Evolutionary conservation across 441 rosid species (phyloP), one percentile per base, ranked within the genome.

Genomic region (Erysimum cheiri): DNA sequence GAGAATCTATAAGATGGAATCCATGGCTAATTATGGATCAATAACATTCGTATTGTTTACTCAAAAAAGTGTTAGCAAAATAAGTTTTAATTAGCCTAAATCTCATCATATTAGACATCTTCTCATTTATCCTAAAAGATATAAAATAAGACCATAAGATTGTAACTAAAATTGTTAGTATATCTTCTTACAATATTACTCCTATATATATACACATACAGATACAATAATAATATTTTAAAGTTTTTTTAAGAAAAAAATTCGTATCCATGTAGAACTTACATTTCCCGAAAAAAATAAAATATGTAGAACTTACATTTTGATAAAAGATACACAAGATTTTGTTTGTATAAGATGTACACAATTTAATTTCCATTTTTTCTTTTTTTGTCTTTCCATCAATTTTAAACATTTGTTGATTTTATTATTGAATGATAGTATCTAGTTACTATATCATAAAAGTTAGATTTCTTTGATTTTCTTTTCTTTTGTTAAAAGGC

Each of bases 21-120:
- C 58, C 26, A 37, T 37, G 40, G 49, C 13, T 56, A 55, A 28
- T 46, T 43, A 71, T 32, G 33, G 43, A 50, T 70, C 22, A 60
- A 48, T 37, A 3, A 32, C 39, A 44, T 44, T 44, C 2, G n/a
- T 48, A 49, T 10, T 2, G 22, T 37, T 35, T 37, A 56, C 47
- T n/a, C 35, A n/a, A 43, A 32, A 14, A 29, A 6, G 6, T 49
- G n/a, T 44, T 56, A 8, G 43, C 33, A 43, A 28, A 55, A 10
- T 22, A 17, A 7, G 10, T 41, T 19, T 26, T 22, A 19, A 22
- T 22, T 43, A 12, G 31, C 40, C 46, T 13, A 24, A 33, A 57
- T 10, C 28, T 68, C 44, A 5, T 8, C 32, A 46, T 35, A 22
- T n/a, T 35, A 43, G 26, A 24, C 11, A 43, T 33, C 14, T 43